Evolutionary conservation across 2,329 filamentous ascomycete species (phyloP).

Genomic region (Colletotrichum sp.): DNA sequence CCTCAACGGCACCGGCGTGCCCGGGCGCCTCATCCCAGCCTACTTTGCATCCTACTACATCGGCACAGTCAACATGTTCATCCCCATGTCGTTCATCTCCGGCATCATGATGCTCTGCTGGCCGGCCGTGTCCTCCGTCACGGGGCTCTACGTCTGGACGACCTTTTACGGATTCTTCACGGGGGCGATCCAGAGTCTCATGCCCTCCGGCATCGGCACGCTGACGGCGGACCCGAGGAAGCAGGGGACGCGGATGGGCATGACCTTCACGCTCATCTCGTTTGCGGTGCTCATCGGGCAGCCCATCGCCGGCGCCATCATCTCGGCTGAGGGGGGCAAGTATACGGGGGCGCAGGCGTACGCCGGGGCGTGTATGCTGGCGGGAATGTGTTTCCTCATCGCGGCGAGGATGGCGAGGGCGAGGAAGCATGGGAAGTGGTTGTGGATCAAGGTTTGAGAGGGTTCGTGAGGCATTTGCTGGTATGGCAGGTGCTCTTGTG

Average conservation of each 20-base stretch:
- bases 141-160: conserved; percentile 66
- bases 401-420: conserved; percentile 43
- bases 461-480: background rate
- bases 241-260: conserved; percentile 61
- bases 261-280: conserved; percentile 62
- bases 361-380: conserved; percentile 45
- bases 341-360: conserved; percentile 57
- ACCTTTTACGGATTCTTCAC: conserved; percentile 68
- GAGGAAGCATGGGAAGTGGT: conserved; percentile 39
- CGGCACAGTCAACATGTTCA: conserved; percentile 67
- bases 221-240: conserved; percentile 57
- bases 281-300: conserved; percentile 58
- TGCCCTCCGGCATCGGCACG: conserved; percentile 65
- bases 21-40: conserved; percentile 64
- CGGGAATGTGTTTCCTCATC: conserved; percentile 44
- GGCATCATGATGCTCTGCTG: conserved; percentile 57
- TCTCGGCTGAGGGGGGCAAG: conserved; percentile 42
- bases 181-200: conserved; percentile 69
- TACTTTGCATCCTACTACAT: conserved; percentile 62
- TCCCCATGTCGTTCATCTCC: conserved; percentile 48
- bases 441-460: conserved; percentile 41
- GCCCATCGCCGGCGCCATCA: conserved; percentile 56
- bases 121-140: conserved; percentile 56
- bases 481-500: background rate
- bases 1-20: conserved; percentile 66